Evolutionary conservation across 768 basidiomycete species (phyloP), one percentile per base, ranked within the genome.

Genomic region (Cyathus striatus): DNA sequence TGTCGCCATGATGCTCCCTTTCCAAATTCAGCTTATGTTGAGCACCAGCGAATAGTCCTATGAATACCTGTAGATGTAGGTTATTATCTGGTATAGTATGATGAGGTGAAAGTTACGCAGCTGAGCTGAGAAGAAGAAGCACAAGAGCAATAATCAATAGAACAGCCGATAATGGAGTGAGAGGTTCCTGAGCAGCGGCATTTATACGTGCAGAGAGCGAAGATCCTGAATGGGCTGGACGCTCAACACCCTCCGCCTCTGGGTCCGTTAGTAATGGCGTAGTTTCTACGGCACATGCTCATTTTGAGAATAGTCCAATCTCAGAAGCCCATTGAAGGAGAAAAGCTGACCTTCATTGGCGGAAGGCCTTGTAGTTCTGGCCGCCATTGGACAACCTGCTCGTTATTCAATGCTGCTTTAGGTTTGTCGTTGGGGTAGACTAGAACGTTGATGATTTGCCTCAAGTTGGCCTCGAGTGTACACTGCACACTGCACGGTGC

Each of bases 41-140:
- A 1, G 85, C 83, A 7, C 96, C 96, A 23, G 91, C 86, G 61
- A 93, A 97, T 4, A 99, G 70, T 7, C 95, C 95, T 47, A 94
- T 83, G 62, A 95, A 94, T n/a, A 90, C 73, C 76, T 78, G 27
- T 10, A 20, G 20, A 17, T 13, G 16, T 2, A 20, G 1, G 10
- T 40, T 6, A 21, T 10, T 40, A 6, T 6, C 25, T 7, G 14
- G 34, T 14, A n/a, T 17, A 27, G n/a, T n/a, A n/a, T n/a, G 13
- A 20, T 21, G 30, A 21, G n/a, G 5, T 20, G 10, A 32, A 37
- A 22, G 20, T 13, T 16, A 59, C 70, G 48, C 48, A 76, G 16
- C 73, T 5, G 89, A 86, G 50, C 79, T 82, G 38, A 91, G 72
- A 36, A 97, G 73, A 12, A 98, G 72, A 37, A 99, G 73, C 21